Evolutionary conservation across 108 stramenopile species (phyloP).

Genomic region (Skeletonema menzelii): DNA sequence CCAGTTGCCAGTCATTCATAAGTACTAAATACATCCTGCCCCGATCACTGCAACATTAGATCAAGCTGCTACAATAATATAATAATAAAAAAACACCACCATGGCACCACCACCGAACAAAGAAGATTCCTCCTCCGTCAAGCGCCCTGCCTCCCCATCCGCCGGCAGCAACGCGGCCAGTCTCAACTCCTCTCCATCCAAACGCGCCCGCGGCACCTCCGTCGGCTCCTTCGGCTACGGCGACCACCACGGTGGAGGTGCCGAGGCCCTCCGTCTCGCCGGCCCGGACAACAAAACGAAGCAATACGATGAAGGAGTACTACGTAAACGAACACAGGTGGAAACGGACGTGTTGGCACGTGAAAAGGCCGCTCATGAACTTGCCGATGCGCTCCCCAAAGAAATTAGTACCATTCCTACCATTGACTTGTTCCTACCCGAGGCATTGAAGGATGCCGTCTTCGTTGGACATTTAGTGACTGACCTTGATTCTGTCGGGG

Average conservation of each 20-base stretch:
- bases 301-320: constrained; percentile 26
- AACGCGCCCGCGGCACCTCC: constrained; percentile 9
- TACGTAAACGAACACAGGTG: constrained; percentile 46
- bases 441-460: constrained; percentile 48
- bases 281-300: constrained; percentile 9
- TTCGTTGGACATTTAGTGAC: constrained; percentile 79
- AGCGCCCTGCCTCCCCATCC: constrained; percentile 1
- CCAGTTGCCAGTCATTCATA: too few species aligned
- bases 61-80: too few species aligned
- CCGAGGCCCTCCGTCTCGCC: constrained; percentile 24
- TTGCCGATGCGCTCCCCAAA: constrained; percentile 46
- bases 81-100: too few species aligned
- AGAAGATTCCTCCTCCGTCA: neutral
- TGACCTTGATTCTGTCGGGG: constrained; percentile 72
- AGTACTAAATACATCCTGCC: too few species aligned
- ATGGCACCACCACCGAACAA: neutral
- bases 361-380: constrained; percentile 43
- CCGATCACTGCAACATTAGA: too few species aligned
- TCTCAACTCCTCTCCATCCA: constrained; percentile 12
- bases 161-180: neutral
- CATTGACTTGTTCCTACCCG: constrained; percentile 52
- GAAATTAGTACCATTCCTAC: constrained; percentile 29
- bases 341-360: constrained; percentile 49
- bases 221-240: constrained; percentile 2
- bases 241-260: constrained; percentile 31